Base-by-base conservation (phyloP, 139 green algal genomes). In the Zygnema cylindricum region DNA sequence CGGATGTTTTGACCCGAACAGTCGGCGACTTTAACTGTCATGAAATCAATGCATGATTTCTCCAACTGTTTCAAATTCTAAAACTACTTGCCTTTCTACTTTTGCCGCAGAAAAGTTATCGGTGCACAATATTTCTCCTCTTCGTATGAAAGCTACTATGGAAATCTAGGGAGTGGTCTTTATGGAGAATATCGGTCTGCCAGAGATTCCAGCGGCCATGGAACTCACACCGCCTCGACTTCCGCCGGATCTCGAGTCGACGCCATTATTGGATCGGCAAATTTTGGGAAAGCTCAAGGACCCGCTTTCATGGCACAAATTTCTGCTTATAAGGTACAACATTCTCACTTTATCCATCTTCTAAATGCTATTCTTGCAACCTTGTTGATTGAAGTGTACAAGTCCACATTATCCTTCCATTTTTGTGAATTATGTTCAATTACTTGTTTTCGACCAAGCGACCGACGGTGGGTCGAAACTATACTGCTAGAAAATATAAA, bases 51-150 rank as follows among this genome's bases (percentile, higher is more conserved):
- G n/a, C n/a, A n/a, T n/a, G n/a, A n/a, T n/a, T n/a, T n/a, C n/a
- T n/a, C n/a, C n/a, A n/a, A n/a, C n/a, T n/a, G n/a, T n/a, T n/a
- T n/a, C n/a, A n/a, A n/a, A n/a, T n/a, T n/a, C n/a, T n/a, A n/a
- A n/a, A n/a, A n/a, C n/a, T n/a, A n/a, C n/a, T n/a, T n/a, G n/a
- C n/a, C n/a, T n/a, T n/a, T n/a, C n/a, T n/a, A n/a, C n/a, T n/a
- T n/a, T n/a, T n/a, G n/a, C n/a, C n/a, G n/a, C 39, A n/a, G 78
- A 35, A 86, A 86, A 30, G 33, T 86, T 22, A 77, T 86, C 21
- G 78, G 78, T 30, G 78, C 78, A 30, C 78, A 63, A 35, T 86
- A 77, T 41, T 86, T 86, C 78, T 86, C 78, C 25, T 23, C 21
- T 33, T 39, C 23, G 39, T 86, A 69, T 41, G 78, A 86, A 21